Evolutionary conservation across 192 early-diverging fungal genomes (phyloP), one percentile per base, ranked within the genome.

Genomic region (Gryganskiella cystojenkinii): DNA sequence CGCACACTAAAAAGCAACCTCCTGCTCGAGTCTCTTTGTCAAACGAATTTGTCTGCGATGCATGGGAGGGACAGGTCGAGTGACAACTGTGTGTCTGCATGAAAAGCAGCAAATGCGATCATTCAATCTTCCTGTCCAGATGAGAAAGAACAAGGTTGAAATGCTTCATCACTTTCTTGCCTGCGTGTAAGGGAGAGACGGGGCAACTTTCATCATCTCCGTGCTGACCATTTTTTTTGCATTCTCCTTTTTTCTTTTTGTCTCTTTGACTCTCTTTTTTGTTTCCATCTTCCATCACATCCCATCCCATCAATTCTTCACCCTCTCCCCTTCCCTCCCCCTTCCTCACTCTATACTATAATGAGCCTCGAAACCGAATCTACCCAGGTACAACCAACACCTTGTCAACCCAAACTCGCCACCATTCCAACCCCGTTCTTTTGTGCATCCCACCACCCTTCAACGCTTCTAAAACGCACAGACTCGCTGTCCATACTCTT

Each of bases 351-450:
- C 45, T 20, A 8, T 45, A 10, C 37, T 22, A 71, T 65, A 61
- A 80, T 73, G 78, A 67, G 69, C 69, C 61, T 80, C 44, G 64
- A 80, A 28, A 65, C 71, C 42, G 69, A 80, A 80, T 52, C 56
- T 46, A 37, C 78, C 45, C 70, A 80, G 71, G 71, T 72, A 80
- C 43, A 35, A 33, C 17, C 19, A 47, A 15, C 5, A 10, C 35
- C n/a, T 14, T 3, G 7, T n/a, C 4, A 4, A 22, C 56, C 50
- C 43, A 30, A 17, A 34, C 30, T 20, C 19, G 20, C 63, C 30
- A 22, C 30, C 17, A 8, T 27, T 42, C 61, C 22, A 15, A 3
- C 37, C 22, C 43, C 44, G 25, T 7, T 3, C 28, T 28, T 46
- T 31, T 46, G 7, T 17, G 24, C 7, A 17, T 61, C 20, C 43